Percentiles rank a stretch among this genome's conserved stretches.
Evolutionary conservation across 2,329 filamentous ascomycete species (phyloP).

Genomic region (Calonectria ilicicola): DNA sequence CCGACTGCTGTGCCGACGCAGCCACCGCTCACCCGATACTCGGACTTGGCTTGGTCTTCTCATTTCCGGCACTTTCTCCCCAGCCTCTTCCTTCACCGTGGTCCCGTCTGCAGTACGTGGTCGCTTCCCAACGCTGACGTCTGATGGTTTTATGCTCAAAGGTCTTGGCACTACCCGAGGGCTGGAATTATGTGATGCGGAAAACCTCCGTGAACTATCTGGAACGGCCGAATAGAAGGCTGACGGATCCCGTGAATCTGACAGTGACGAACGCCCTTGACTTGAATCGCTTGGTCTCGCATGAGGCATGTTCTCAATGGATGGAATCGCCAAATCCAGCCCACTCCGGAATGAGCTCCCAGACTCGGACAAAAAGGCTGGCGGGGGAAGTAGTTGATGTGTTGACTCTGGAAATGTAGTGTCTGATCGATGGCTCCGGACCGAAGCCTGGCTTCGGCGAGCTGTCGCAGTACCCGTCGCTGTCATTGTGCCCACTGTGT

Average conservation of each 20-base stretch:
- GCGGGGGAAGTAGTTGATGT: slow-evolving; percentile 47
- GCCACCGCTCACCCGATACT: slow-evolving; percentile 36
- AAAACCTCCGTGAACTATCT: slow-evolving; percentile 50
- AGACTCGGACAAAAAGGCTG: slow-evolving; percentile 42
- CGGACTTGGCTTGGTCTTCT: slow-evolving; percentile 40
- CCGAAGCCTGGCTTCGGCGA: slow-evolving; percentile 41
- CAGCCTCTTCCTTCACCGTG: slow-evolving; percentile 29
- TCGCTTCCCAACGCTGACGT: slow-evolving; percentile 9
- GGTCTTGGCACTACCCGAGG: slow-evolving; percentile 34
- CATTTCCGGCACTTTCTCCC: slow-evolving; percentile 40
- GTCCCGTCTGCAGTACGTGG: background rate
- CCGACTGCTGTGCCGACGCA: slow-evolving; percentile 28
- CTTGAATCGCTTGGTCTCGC: slow-evolving; percentile 34
- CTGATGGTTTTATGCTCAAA: slow-evolving; percentile 19
- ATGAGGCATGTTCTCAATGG: slow-evolving; percentile 42
- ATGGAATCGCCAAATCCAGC: slow-evolving; percentile 44
- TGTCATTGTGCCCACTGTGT: slow-evolving; percentile 47
- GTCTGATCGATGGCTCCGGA: slow-evolving; percentile 40
- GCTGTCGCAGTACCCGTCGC: slow-evolving; percentile 31
- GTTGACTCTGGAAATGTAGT: slow-evolving; percentile 46
- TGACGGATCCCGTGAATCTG: slow-evolving; percentile 32
- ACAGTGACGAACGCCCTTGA: slow-evolving; percentile 25
- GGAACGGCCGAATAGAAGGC: slow-evolving; percentile 46
- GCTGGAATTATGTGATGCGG: slow-evolving; percentile 42
- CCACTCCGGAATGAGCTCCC: slow-evolving; percentile 43